phyloP scores from a whole-genome alignment of 164 flowering plant species.

The Akebia trifoliata region DNA sequence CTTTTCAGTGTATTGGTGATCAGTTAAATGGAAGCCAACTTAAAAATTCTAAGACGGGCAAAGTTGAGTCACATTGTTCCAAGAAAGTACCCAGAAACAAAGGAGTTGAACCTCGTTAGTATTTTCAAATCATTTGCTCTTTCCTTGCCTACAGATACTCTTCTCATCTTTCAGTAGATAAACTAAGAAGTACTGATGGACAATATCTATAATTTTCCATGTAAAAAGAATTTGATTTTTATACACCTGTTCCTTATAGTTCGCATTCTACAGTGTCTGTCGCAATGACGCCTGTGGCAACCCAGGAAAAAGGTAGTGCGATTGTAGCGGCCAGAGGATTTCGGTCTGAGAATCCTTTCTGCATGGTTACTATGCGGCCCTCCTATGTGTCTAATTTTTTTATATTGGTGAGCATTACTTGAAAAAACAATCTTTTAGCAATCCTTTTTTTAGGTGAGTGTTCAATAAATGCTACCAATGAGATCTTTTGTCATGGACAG shows the following conservation, averaged over 20 bases:
- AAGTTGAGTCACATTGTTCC: neutral
- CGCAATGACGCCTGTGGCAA: neutral
- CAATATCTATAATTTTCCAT: too few species aligned
- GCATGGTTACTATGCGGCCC: conserved; percentile 14
- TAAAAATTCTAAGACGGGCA: neutral
- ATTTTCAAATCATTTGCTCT: too few species aligned
- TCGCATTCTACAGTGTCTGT: neutral
- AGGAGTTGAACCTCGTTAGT: neutral
- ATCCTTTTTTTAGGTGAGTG: neutral
- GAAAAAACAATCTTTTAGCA: neutral
- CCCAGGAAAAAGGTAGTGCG: neutral
- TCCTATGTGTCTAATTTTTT: conserved; percentile 8
- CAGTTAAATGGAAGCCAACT: neutral
- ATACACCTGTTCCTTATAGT: too few species aligned
- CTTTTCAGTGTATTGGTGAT: neutral
- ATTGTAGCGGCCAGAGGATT: conserved; percentile 10
- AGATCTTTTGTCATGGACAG: neutral
- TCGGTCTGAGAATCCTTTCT: conserved; percentile 18
- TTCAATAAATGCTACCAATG: neutral
- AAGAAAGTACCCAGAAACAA: neutral
- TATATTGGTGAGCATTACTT: conserved; percentile 6
- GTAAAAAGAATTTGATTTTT: too few species aligned
- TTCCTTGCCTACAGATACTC: too few species aligned
- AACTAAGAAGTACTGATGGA: too few species aligned
- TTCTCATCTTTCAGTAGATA: too few species aligned